Conservation (phyloP, 2,329 filamentous ascomycete species). For the Hypomyces rosellus region DNA sequence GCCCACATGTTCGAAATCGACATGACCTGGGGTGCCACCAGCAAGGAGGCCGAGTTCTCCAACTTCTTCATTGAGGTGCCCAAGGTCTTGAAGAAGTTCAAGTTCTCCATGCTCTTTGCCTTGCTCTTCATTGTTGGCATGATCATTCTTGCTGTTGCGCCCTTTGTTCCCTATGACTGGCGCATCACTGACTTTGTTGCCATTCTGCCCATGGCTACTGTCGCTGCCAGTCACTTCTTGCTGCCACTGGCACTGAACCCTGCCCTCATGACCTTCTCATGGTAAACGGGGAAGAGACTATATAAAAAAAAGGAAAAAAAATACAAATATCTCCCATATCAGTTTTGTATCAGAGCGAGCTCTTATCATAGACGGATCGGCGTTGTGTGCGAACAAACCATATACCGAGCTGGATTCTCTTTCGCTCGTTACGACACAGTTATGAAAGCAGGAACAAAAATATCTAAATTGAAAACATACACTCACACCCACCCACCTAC, state of each 20-base stretch:
- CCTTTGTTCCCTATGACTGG: slow-evolving; percentile 61
- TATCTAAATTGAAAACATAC: not conserved
- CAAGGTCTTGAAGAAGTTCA: slow-evolving; percentile 73
- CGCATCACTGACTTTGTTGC: slow-evolving; percentile 66
- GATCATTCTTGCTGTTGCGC: slow-evolving; percentile 55
- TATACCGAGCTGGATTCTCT: not conserved
- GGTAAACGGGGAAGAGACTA: slow-evolving; percentile 41
- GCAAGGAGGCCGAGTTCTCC: slow-evolving; percentile 73
- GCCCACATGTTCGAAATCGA: slow-evolving; percentile 80
- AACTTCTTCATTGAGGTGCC: slow-evolving; percentile 83
- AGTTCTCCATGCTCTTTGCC: slow-evolving; percentile 61
- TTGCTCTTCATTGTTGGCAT: slow-evolving; percentile 53
- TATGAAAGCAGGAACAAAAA: not conserved
- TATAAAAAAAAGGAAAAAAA: not conserved
- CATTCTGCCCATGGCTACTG: slow-evolving; percentile 67
- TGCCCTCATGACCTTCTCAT: slow-evolving; percentile 74
- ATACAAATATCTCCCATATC: not conserved
- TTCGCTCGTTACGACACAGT: not conserved
- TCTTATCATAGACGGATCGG: not conserved
- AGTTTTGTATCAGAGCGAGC: not conserved
- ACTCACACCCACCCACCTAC: no score
- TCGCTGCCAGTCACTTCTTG: slow-evolving; percentile 63
- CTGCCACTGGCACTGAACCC: slow-evolving; percentile 69
- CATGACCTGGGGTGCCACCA: slow-evolving; percentile 80
- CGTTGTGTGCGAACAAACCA: not conserved